Base-by-base conservation (phyloP, 1,139 yeast species). In the Suhomyces taliae region DNA sequence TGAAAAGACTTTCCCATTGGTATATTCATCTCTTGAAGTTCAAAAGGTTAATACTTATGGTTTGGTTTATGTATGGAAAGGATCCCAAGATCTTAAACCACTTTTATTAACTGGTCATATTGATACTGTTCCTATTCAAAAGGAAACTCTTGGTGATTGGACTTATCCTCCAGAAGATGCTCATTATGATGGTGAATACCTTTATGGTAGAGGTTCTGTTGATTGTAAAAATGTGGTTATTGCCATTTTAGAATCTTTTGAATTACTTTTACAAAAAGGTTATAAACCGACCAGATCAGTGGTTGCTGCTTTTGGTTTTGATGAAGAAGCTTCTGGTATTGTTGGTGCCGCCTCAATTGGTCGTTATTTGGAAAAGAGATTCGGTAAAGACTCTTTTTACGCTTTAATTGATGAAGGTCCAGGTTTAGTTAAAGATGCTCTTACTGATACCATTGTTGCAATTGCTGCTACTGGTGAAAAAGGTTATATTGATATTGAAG, bases 91-190 rank as follows among this genome's bases (percentile, higher is more conserved):
- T 6, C 69, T 84, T 56, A 82, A 85, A 61, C 96, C 96, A 6
- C 54, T 84, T 11, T 61, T 88, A 63, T 69, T 87, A 38, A 78
- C 84, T 65, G 90, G 93, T 3, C 96, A 89, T 64, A 89, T 83
- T 61, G 96, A 88, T 60, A 88, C 85, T 5, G 96, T 89, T 11
- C 96, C 96, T 0, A 87, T 87, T n/a, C 83, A 82, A 57, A 62
- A 67, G 29, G 82, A 72, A 24, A 79, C 89, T 11, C 61, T 76
- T 38, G 71, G 63, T 35, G 70, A 76, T 42, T 88, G 96, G 96
- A 74, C 70, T 3, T 76, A 81, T 56, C 84, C 85, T 9, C 95
- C 96, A 27, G 87, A 81, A 52, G 74, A 76, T 8, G 96, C 87
- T 4, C 74, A 77, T 58, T 87, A 70, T 58, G 95, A 62, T 37